Percentiles rank a stretch among this genome's conserved stretches.
Conservation (phyloP, 1,139 yeast genomes). For the Yamadazyma blattariae region DNA sequence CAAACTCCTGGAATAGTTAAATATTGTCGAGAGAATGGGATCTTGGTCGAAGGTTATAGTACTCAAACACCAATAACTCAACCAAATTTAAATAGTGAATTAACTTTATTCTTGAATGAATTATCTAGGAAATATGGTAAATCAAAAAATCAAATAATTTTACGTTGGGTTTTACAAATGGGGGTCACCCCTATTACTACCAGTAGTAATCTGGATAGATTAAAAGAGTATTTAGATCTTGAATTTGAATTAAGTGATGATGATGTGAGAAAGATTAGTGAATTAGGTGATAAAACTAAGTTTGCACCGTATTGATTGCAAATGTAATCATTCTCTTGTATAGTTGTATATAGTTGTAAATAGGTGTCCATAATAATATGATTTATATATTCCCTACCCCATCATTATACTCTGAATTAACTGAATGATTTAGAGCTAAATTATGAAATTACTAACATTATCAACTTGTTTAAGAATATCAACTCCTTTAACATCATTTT, state of each 20-base stretch:
- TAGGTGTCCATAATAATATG: too few relatives aligned
- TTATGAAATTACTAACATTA: too few relatives aligned
- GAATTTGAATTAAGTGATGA: conserved; percentile 36
- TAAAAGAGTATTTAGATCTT: conserved; percentile 47
- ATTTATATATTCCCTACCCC: not conserved
- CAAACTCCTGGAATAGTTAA: conserved; percentile 30
- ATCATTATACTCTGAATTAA: too few relatives aligned
- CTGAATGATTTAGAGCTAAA: too few relatives aligned
- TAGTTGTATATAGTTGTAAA: too few relatives aligned
- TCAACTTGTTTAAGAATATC: not conserved
- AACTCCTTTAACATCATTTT: conserved; percentile 10
- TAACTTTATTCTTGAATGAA: conserved; percentile 23
- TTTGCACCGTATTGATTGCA: conserved; percentile 3
- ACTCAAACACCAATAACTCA: conserved; percentile 38
- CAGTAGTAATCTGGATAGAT: conserved; percentile 56
- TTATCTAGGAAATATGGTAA: conserved; percentile 49
- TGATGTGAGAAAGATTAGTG: conserved; percentile 24
- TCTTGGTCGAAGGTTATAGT: conserved; percentile 36
- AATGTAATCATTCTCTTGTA: too few relatives aligned
- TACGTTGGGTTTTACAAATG: conserved; percentile 65
- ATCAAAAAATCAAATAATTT: conserved; percentile 57
- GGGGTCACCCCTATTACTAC: conserved; percentile 74
- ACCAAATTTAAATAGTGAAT: conserved; percentile 17
- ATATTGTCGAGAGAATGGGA: conserved; percentile 24
- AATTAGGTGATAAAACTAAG: conserved; percentile 21